Evolutionary conservation across 768 basidiomycete genomes (phyloP), one percentile per base, ranked within the genome.

Genomic region (Rhodosporidiobolus sp.): DNA sequence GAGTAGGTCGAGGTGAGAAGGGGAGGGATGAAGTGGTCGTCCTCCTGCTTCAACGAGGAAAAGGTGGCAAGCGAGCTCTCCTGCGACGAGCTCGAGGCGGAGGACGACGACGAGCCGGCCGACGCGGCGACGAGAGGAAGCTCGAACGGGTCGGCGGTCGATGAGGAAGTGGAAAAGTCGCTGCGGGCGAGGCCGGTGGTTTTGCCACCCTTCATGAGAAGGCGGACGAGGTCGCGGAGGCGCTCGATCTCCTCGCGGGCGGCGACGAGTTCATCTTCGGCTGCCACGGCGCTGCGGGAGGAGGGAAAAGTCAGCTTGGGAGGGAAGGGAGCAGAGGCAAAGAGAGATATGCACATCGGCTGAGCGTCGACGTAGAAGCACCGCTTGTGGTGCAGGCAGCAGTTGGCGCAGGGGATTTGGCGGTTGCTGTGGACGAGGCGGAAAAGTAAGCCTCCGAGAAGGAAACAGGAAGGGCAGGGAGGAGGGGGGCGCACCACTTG

Each of bases 331-430:
- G 45, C 2, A 48, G 30, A 32, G 59, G 38, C 7, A 8, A 60
- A 26, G 7, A 38, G 17, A 3, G 24, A 28, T 17, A 35, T 46
- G 14, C 30, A 61, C 60, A 49, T 38, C 3, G 60, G 60, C 46
- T 32, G 10, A 49, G 60, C 60, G 28, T 50, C 30, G 28, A 61
- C 48, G 20, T 49, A 61, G 48, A 49, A 61, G 46, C 60, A 61
- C 17, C 60, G 46, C 60, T 61, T 46, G 32, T 61, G 60, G 26
- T 61, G 60, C 9, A 61, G 28, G 16, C 46, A 12, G 48, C 60
- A 61, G 60, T 35, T 61, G 28, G 60, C n/a, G 46, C 60, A 61
- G 60, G n/a, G n/a, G n/a, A n/a, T 61, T 61, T 5, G 60, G 49
- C 11, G 26, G 30, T 4, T 45, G n/a, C 32, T 61, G 46, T 19